Base-by-base conservation (phyloP, 768 basidiomycete genomes). In the Boletus tylopilopsis region DNA sequence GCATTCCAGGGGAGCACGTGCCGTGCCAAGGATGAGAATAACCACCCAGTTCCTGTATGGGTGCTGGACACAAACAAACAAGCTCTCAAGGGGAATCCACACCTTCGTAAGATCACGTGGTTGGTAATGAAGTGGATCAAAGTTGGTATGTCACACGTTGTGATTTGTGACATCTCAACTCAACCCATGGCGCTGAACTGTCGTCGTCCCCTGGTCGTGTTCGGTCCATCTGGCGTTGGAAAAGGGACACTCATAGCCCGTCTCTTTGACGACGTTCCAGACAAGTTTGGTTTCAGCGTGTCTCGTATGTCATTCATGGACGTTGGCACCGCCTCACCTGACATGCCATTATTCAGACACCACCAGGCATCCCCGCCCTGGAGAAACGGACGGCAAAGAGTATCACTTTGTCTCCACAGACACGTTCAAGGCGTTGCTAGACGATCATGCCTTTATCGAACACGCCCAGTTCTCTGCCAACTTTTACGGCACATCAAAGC, bases 391-490 rank as follows among this genome's bases (percentile, higher is more conserved):
- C 64, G 93, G 93, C 43, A 78, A 79, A 58, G 84, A 91, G 52
- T 98, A 98, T 69, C 80, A 93, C 68, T 98, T 96, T 60, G 84
- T 92, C 12, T 71, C 78, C 12, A 70, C 72, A 24, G 80, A 86
- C n/a, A 70, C 67, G 19, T 98, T 98, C 73, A 77, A 76, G 57
- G 70, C 77, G 22, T 79, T 95, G 56, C 77, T 92, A 39, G 66
- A 68, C 16, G 71, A 83, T 22, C 75, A 79, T 47, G 92, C 87
- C 18, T 97, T 98, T 69, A 87, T 98, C 56, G 95, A 98, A 70
- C 81, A 92, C 58, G 93, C 95, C 15, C 84, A 95, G 67, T 98
- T 95, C 71, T 91, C 89, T 1, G 82, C 86, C 21, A 96, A 97
- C 64, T 79, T 80, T 59, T 98, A 98, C 63, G 94, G 94, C n/a